Conservation (phyloP, 2,329 filamentous ascomycete genomes). For the Trichoderma pleuroti region DNA sequence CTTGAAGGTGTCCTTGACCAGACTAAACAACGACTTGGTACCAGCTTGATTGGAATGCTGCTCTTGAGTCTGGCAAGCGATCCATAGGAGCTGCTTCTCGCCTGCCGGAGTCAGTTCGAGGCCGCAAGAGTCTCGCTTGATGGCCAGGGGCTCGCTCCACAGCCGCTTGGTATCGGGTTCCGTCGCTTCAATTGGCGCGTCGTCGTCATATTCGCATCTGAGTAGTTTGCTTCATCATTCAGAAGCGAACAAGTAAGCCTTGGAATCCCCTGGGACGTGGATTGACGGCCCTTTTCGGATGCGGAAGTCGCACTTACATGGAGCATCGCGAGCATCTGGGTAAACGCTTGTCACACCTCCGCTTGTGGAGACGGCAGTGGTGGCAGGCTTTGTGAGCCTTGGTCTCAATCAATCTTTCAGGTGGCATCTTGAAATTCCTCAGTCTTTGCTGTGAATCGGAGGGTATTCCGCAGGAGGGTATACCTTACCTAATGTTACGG, state of each 20-base stretch:
- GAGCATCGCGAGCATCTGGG: conserved; percentile 6
- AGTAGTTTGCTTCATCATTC: neutral
- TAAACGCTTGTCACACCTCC: conserved; percentile 3
- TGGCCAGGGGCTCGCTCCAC: neutral
- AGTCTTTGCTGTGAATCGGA: neutral
- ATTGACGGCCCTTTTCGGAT: neutral
- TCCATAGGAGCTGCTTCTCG: conserved; percentile 11
- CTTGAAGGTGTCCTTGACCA: neutral
- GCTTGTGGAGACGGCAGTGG: conserved; percentile 5
- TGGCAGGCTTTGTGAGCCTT: neutral
- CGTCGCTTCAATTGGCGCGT: neutral
- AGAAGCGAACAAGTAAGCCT: neutral
- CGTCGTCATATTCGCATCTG: conserved; percentile 7
- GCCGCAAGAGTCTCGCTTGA: neutral
- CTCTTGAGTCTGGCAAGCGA: neutral
- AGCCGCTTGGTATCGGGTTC: neutral
- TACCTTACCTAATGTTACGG: too few relatives aligned
- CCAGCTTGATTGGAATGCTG: neutral
- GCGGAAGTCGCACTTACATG: neutral
- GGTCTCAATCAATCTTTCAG: neutral
- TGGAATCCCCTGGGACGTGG: neutral
- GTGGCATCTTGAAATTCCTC: neutral
- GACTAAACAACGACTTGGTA: neutral
- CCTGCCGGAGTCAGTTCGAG: conserved; percentile 2
- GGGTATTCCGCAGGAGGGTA: too few relatives aligned